Conservation (phyloP, 1,139 yeast genomes). For the Kodamaea sp. region DNA sequence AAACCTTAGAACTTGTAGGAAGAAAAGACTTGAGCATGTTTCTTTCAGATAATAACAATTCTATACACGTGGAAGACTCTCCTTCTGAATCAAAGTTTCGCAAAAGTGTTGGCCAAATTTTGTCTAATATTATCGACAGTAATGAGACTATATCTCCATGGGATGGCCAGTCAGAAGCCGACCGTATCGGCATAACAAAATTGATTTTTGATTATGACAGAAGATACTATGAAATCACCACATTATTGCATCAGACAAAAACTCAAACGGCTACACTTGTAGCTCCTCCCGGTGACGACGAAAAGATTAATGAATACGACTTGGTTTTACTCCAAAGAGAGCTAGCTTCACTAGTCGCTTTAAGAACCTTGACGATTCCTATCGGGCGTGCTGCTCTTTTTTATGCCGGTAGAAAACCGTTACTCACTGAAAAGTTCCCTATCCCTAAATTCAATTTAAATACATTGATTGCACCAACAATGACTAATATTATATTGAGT, state of each 20-base stretch:
- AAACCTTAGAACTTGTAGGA: constrained; percentile 59
- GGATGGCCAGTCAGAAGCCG: constrained; percentile 69
- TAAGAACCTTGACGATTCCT: constrained; percentile 73
- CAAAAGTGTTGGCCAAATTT: constrained; percentile 48
- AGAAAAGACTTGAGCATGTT: constrained; percentile 59
- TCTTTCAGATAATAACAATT: constrained; percentile 8
- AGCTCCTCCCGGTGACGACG: constrained; percentile 21
- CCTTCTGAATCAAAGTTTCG: constrained; percentile 13
- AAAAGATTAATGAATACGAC: constrained; percentile 52
- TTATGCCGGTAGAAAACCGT: constrained; percentile 69
- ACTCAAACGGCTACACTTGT: constrained; percentile 51
- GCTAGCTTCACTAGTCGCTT: constrained; percentile 59
- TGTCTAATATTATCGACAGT: constrained; percentile 44
- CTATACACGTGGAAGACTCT: background rate
- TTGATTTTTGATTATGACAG: constrained; percentile 75
- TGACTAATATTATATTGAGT: constrained; percentile 60
- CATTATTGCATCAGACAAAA: constrained; percentile 65
- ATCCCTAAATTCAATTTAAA: constrained; percentile 73
- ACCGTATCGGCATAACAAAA: constrained; percentile 60
- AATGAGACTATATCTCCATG: constrained; percentile 50
- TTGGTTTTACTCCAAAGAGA: constrained; percentile 56
- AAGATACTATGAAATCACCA: constrained; percentile 73
- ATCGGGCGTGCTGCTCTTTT: constrained; percentile 74
- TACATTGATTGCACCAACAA: constrained; percentile 62
- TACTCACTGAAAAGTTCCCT: constrained; percentile 80